Evolutionary conservation across 805 yeast genomes (phyloP), one percentile per base, ranked within the genome.

Genomic region (Ogataea glucozyma): DNA sequence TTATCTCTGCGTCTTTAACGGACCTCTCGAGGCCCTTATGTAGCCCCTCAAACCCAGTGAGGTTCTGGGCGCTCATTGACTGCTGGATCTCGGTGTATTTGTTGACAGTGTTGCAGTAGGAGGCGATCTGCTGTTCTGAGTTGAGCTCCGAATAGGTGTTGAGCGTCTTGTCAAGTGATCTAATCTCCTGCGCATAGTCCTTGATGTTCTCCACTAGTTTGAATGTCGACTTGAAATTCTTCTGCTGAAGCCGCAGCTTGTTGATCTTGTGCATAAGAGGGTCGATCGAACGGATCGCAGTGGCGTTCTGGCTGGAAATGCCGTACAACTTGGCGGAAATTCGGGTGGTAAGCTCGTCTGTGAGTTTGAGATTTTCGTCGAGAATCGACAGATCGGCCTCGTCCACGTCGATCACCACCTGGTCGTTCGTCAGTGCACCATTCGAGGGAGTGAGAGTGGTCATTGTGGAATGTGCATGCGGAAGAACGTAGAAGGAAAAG

Each of bases 331-430:
- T 79, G 20, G 65, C 64, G 9, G 78, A 69, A 42, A 89, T 81
- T 32, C 74, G 64, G 2, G 62, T 57, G 8, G 88, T 76, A 30
- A 88, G 64, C 14, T 69, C 71, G 29, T 76, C 74, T 3, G 88
- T 77, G 41, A 79, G 75, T 37, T 71, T 63, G 24, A 90, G 70
- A 41, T 85, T 82, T 56, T 85, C 93, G 40, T 87, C 85, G 23
- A 89, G 72, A 4, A 89, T 89, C 2, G 88, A 82, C 24, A 88
- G 81, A 53, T 88, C 96, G 2, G 90, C 89, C 59, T 84, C 91
- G 55, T 85, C 90, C 2, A 81, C 69, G 54, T 84, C 90, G 20
- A 79, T 48, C 12, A 40, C 35, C 22, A 48, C 41, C 16, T 48
- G 45, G 27, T 30, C 33, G 21, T 31, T n/a, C n/a, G n/a, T n/a